Percentiles rank a stretch among this genome's conserved stretches.
Evolutionary conservation across 192 early-diverging fungal species (phyloP).

Genomic region (Rhizoclosmatium sp.): DNA sequence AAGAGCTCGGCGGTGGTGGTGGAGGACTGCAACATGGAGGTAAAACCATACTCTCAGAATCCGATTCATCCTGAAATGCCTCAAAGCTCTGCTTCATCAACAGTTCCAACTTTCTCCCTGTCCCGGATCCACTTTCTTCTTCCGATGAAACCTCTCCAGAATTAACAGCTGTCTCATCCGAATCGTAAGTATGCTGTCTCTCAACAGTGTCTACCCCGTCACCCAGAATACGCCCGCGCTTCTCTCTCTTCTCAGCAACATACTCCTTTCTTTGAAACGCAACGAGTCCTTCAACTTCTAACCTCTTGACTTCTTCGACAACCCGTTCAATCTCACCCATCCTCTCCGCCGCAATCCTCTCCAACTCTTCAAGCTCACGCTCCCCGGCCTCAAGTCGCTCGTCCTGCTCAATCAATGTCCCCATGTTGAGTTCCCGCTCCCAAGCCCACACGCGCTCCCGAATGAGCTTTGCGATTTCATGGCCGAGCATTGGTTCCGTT

Average conservation of each 20-base stretch:
- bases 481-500: background rate
- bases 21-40: conserved; percentile 1
- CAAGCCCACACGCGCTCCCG: background rate
- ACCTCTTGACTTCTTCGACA: background rate
- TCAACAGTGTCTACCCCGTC: too few relatives aligned
- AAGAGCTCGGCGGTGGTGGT: conserved; percentile 16
- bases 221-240: background rate
- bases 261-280: conserved; percentile 19
- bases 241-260: background rate
- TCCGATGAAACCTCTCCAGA: background rate
- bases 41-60: background rate
- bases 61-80: background rate
- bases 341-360: conserved; percentile 1
- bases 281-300: conserved; percentile 8
- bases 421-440: background rate
- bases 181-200: background rate
- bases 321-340: background rate
- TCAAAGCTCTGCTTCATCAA: background rate
- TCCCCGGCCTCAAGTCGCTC: background rate
- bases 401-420: background rate
- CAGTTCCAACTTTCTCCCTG: too few relatives aligned
- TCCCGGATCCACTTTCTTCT: background rate
- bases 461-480: background rate
- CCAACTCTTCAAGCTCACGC: conserved; percentile 8
- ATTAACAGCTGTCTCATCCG: background rate